Base-by-base conservation (phyloP, 2,329 filamentous ascomycete species). In the Fusarium haematococcum region DNA sequence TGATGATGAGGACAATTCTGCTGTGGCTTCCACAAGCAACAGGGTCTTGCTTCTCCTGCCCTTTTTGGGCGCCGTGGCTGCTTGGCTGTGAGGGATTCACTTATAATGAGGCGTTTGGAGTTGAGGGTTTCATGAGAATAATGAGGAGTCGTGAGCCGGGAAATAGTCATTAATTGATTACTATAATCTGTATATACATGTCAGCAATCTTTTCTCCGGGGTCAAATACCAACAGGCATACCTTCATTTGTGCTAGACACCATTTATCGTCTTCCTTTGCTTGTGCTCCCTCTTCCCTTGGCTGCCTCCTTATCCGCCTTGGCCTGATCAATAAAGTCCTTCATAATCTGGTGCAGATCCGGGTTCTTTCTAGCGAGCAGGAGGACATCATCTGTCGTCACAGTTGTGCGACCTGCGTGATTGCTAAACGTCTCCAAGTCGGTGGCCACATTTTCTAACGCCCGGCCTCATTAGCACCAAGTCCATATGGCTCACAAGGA, bases 281-380 rank as follows among this genome's bases (percentile, higher is more conserved):
- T 82, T 70, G 84, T 84, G 23, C 69, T 66, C 20, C 74, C 71
- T 67, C 68, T 79, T 20, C 66, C 75, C 69, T 78, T 78, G 27
- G 45, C 50, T 33, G 74, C 72, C 64, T 76, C 78, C 69, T 78
- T 78, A 48, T 85, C 82, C 1, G 86, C 87, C 79, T 89, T 90
- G 72, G 88, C 84, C 75, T 87, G 84, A 65, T 95, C 92, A 32
- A 95, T 85, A 77, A 91, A 91, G 60, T 90, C 87, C 81, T 89
- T 89, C 80, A 99, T 88, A 37, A 98, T 91, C 18, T 88, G 88
- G 76, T 95, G 91, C 23, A 99, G 84, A 20, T 95, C 95, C 66
- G 95, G 93, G 78, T 98, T 99, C 68, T 96, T 91, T 70, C 97
- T 88, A 30, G 94, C 92, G 33, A 99, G 89, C 9, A 99, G 89